These are phyloP conservation scores for Pleochaeta shiraiana DNA, from an alignment of 2,329 filamentous ascomycete genomes.

Conservation along the genomic window DNA sequence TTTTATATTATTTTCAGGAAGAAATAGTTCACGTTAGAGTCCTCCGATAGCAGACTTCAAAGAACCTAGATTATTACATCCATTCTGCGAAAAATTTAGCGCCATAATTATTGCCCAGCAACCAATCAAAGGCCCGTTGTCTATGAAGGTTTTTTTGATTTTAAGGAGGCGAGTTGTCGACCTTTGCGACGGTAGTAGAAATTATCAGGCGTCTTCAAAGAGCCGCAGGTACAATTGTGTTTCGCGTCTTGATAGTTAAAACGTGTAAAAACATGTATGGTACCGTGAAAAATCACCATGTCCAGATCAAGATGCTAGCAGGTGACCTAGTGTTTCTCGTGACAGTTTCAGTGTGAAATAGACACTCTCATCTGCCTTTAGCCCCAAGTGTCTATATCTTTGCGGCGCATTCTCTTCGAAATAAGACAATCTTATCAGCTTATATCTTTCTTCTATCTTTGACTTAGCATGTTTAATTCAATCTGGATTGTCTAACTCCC, in stretches of 20 bases:
- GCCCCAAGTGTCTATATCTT: neutral
- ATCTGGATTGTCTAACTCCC: neutral
- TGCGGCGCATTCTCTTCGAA: neutral
- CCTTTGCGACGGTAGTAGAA: neutral
- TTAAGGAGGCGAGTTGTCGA: neutral
- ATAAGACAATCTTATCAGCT: neutral
- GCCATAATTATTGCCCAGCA: too few relatives aligned
- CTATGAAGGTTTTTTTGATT: too few relatives aligned
- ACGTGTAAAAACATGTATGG: too few relatives aligned
- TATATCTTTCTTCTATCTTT: neutral
- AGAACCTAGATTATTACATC: too few relatives aligned
- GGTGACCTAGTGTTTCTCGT: neutral
- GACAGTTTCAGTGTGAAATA: neutral
- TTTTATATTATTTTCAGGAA: too few relatives aligned
- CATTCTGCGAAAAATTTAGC: too few relatives aligned
- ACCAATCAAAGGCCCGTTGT: too few relatives aligned
- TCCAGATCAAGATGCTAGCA: neutral
- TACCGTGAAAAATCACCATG: neutral
- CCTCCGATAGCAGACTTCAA: too few relatives aligned
- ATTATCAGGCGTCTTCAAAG: neutral
- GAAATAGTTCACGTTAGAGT: too few relatives aligned
- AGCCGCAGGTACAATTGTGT: neutral
- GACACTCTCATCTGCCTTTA: neutral
- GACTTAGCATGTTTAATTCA: neutral
- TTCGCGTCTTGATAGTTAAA: neutral